Base-by-base conservation (phyloP, 2,329 filamentous ascomycete species). In the Aspergillus phoenicis region DNA sequence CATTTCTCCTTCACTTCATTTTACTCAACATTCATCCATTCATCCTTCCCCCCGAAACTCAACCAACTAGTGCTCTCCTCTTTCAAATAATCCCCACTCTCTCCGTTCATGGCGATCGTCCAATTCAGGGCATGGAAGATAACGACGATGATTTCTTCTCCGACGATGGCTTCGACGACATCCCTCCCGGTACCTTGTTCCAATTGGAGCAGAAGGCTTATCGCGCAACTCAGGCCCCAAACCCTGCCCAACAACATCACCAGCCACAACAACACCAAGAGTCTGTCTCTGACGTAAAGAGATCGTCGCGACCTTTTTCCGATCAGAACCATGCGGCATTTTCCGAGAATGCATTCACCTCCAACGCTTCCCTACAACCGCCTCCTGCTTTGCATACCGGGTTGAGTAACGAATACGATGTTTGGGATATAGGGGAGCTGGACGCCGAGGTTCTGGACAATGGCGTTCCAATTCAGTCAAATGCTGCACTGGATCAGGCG, bases 101-200 rank as follows among this genome's bases (percentile, higher is more conserved):
- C 17, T 15, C 52, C 63, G 67, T 74, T 73, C 71, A 77, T 77
- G 75, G 75, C 74, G 66, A 65, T 63, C 64, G 49, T 65, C 53
- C 52, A 51, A 54, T 56, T 24, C 59, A 72, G 77, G 77, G 76
- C 70, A 81, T 81, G 80, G 80, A 80, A 73, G 75, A 76, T 70
- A 76, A 75, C 71, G 78, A 80, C 68, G 78, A 81, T 71, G 78
- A 80, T 60, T 76, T 76, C 68, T 81, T 81, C 71, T 81, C 78
- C 60, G 80, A 81, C 65, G 78, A 81, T 63, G 75, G 75, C 63
- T 77, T 80, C 67, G 80, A 81, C 61, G 75, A 75, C 60, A 71
- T 82, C 57, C 76, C 79, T 48, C 71, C 76, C 28, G 70, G 77
- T 57, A 76, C 78, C 20, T 68, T 80, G 53, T 71, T 78, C 61